Percentiles rank a stretch among this genome's conserved stretches.
Conservation (phyloP, 2,329 filamentous ascomycete species). For the Lasiodiplodia sp. region DNA sequence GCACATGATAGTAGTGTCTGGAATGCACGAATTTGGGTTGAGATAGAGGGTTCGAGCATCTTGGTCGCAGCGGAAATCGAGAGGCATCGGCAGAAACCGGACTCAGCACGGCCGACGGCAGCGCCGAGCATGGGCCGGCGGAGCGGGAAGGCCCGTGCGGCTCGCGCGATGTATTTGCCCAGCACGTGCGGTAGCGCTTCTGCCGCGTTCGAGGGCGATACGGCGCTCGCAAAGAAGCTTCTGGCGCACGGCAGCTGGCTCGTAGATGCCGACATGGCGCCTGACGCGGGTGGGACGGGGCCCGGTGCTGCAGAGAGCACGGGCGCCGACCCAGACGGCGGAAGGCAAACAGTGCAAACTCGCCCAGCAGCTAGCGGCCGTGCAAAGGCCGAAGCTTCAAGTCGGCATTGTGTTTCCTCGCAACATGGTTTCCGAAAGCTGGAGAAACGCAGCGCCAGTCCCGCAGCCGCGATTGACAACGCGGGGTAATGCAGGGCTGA, state of each 20-base stretch:
- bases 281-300: neutral
- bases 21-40: neutral
- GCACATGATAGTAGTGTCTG: slow-evolving; percentile 1
- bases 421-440: slow-evolving; percentile 28
- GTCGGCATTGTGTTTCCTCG: slow-evolving; percentile 26
- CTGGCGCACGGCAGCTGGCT: neutral
- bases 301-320: no score
- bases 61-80: slow-evolving; percentile 1
- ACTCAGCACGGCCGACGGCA: neutral
- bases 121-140: slow-evolving; percentile 15
- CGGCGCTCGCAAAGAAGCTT: neutral
- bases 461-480: slow-evolving; percentile 27
- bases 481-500: slow-evolving; percentile 25
- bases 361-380: slow-evolving; percentile 9
- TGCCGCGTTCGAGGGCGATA: neutral
- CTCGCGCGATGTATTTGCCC: neutral
- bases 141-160: slow-evolving; percentile 2
- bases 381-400: slow-evolving; percentile 15
- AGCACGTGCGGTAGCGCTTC: slow-evolving; percentile 8
- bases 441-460: slow-evolving; percentile 26
- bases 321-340: no score
- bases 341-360: slow-evolving; percentile 16
- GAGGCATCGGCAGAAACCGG: slow-evolving; percentile 17
- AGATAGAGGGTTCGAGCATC: neutral
- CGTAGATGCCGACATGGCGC: neutral